Evolutionary conservation across 192 early-diverging fungal genomes (phyloP), one percentile per base, ranked within the genome.

Genomic region (Phlyctochytrium planicorne): DNA sequence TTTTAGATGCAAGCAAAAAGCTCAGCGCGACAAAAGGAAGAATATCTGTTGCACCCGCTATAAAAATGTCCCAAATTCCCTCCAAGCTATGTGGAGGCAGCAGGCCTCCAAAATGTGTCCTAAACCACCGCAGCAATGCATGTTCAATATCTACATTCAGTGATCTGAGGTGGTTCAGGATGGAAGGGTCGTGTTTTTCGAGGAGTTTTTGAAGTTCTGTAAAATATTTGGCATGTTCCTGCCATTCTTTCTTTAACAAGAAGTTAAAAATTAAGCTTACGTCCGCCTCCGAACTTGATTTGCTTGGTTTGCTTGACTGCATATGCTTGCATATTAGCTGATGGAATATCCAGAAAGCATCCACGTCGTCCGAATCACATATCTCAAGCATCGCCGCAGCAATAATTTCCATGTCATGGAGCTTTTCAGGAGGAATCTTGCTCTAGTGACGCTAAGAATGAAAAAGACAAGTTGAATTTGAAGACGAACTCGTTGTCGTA

Each of bases 41-140:
- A 30, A 84, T 74, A 16, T 64, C 72, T 6, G 61, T 53, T 17
- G 65, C 75, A 3, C 80, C 80, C 23, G 73, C 79, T 24, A 81
- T 65, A 20, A 75, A 33, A 31, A 81, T 77, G 59, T 84, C 82
- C 76, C 77, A 84, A 27, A 84, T 52, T 29, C 76, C 70, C 65
- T 77, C 75, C 3, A 65, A 27, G 30, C 66, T 73, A 34, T 12
- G 20, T 24, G 33, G 29, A 0, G n/a, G 56, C 25, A 40, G 34
- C 3, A 24, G 4, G 1, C 25, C 37, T 34, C 1, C 0, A 23
- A 37, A 56, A 1, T 69, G 31, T 77, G 62, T 36, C 66, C 27
- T 4, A 27, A 57, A 57, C 55, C 55, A 57, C 40, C 20, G 6
- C 20, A 6, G 10, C 10, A 47, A 47, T 6, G 6, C 40, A 20